phyloP scores from a whole-genome alignment of 1,284 basidiomycete species.

The Microbotryum violaceum region DNA sequence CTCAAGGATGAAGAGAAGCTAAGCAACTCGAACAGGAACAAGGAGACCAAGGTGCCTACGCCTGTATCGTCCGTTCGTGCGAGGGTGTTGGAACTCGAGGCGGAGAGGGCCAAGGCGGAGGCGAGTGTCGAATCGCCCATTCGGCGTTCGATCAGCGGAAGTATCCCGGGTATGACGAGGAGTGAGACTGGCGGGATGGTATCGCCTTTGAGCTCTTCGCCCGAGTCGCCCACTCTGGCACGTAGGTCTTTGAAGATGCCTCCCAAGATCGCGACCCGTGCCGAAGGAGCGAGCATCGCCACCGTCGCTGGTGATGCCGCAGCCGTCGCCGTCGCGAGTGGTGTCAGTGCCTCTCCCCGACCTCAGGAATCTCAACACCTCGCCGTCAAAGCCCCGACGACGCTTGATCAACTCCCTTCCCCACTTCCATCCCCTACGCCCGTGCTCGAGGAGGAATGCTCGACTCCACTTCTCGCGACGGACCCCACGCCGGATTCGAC shows the following conservation, averaged over 20 bases:
- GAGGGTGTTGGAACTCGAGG: conserved; percentile 24
- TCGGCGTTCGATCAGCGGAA: not conserved
- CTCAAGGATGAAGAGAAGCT: conserved; percentile 6
- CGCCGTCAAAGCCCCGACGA: conserved; percentile 7
- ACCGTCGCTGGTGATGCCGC: not conserved
- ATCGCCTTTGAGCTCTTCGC: too few relatives aligned
- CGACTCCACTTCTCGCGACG: not conserved
- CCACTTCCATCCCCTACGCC: conserved; percentile 1
- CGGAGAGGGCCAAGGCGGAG: not conserved
- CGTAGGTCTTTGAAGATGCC: not conserved
- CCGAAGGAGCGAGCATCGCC: not conserved
- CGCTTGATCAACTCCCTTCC: conserved; percentile 7
- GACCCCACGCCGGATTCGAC: conserved; percentile 5
- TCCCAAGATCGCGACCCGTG: not conserved
- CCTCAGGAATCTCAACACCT: conserved; percentile 12
- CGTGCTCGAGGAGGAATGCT: not conserved
- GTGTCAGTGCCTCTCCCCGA: too few relatives aligned
- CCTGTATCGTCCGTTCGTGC: conserved; percentile 23
- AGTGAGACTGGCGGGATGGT: too few relatives aligned
- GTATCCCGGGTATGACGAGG: too few relatives aligned
- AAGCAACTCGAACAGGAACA: not conserved
- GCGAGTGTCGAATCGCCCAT: not conserved
- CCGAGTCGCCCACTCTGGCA: not conserved
- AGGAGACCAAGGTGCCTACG: conserved; percentile 6
- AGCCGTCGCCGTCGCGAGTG: not conserved